A percentile compares a stretch with the other conserved stretches of the same genome.
Evolutionary conservation across 2,329 filamentous ascomycete genomes (phyloP).

Genomic region (Berkeleyomyces rouxiae): DNA sequence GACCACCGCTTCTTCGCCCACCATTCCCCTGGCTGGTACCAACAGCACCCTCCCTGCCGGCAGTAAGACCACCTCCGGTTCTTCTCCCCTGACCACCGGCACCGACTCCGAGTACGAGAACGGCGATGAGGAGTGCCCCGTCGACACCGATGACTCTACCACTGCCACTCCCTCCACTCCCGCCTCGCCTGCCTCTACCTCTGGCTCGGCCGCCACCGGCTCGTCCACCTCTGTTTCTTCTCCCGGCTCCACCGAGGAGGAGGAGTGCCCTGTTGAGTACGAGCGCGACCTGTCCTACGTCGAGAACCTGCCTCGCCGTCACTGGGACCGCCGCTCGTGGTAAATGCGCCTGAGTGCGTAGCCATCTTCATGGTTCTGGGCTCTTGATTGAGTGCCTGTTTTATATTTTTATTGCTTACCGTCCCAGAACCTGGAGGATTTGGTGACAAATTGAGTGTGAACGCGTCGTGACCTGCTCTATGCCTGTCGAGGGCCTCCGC

Average conservation of each 20-base stretch:
- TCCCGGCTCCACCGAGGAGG: not conserved
- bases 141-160: not conserved
- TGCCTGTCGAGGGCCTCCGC: not conserved
- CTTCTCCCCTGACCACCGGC: too few relatives aligned
- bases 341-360: not conserved
- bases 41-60: not conserved
- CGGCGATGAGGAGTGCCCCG: constrained; percentile 6
- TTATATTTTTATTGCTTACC: not conserved
- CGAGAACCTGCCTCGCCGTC: constrained; percentile 3
- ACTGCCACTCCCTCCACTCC: constrained; percentile 1
- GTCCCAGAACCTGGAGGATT: not conserved
- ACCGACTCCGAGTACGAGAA: not conserved
- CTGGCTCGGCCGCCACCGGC: not conserved
- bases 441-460: not conserved
- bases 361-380: too few relatives aligned
- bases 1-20: not conserved
- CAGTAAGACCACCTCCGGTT: not conserved
- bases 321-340: constrained; percentile 13
- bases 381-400: not conserved
- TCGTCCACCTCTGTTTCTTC: not conserved
- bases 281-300: constrained; percentile 8
- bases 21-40: not conserved
- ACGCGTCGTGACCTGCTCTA: not conserved
- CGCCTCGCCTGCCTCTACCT: not conserved
- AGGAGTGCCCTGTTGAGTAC: constrained; percentile 5